A percentile compares a stretch with the other conserved stretches of the same genome.
phyloP scores from a whole-genome alignment of 2,329 filamentous ascomycete species.

The Trichoderma semiorbis region DNA sequence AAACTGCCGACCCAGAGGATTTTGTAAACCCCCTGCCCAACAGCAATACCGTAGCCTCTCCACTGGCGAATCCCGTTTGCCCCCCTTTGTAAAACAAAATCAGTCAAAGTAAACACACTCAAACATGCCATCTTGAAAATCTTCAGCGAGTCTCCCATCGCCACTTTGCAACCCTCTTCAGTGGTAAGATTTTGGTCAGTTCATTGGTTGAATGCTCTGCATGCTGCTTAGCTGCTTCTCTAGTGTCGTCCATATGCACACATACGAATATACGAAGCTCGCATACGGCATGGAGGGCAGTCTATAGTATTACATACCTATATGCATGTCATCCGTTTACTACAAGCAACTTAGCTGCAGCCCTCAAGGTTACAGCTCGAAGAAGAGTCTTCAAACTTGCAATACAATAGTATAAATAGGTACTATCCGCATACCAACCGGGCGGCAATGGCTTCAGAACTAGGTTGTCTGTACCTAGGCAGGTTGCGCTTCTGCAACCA shows the following conservation, averaged over 20 bases:
- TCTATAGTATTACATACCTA: not conserved
- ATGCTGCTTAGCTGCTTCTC: not conserved
- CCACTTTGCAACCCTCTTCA: not conserved
- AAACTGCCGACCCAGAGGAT: not conserved
- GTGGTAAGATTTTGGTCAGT: not conserved
- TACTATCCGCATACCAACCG: not conserved
- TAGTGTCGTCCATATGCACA: not conserved
- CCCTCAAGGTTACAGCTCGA: not conserved
- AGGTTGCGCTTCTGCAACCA: not conserved
- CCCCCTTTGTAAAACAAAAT: not conserved
- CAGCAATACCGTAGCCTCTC: not conserved
- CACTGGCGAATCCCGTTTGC: not conserved
- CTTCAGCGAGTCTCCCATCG: not conserved
- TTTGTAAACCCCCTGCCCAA: not conserved
- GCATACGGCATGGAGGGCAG: not conserved
- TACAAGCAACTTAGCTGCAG: not conserved
- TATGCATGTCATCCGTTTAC: not conserved
- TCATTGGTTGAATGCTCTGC: not conserved
- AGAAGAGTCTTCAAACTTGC: not conserved
- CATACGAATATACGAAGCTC: not conserved
- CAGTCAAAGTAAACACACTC: not conserved
- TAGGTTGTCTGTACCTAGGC: not conserved
- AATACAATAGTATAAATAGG: not conserved
- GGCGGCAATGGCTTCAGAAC: not conserved
- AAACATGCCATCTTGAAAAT: not conserved